Evolutionary conservation across 176 grass and related monocot genomes (phyloP), one percentile per base, ranked within the genome.

Genomic region (Triticum dicoccoides): DNA sequence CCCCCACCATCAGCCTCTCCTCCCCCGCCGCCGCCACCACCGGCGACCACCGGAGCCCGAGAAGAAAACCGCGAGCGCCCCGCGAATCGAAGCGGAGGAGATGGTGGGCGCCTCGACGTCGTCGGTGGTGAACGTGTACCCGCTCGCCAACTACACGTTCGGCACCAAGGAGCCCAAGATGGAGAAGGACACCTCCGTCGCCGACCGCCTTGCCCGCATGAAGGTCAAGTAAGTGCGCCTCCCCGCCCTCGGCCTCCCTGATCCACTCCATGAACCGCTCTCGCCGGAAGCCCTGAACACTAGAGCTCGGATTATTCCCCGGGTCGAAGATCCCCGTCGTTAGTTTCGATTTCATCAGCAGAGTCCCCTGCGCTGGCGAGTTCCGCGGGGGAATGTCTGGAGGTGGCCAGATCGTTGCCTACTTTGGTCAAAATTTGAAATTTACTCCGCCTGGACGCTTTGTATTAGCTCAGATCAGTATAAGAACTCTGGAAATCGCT

Each of bases 131-230:
- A 98, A 94, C 68, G 89, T 92, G 34, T 98, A 98, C 96, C 96
- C 93, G 42, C 96, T 98, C 61, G 90, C 96, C 34, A 98, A 95
- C 91, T 98, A 98, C 91, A 98, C 96, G 49, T 98, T 98, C 89
- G 96, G 96, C 42, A 98, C 96, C 77, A 98, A 98, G 93, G 96
- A 98, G 91, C 91, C 96, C 61, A 98, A 98, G 86, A 94, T 98
- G 93, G 96, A 98, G 96, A 98, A 98, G 89, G 96, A 98, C 83
- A 98, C 96, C 81, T 98, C 96, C 88, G 96, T 98, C 88, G 93
- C 96, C 78, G 96, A 98, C 80, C 96, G 96, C 59, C 91, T 98
- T 21, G 96, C 96, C 71, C 93, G 96, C 42, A 98, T 98, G 96
- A 98, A 98, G 85, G 91, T 98, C 91, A 98, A 98, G 96, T 98